Evolutionary conservation across 2,329 filamentous ascomycete genomes (phyloP).

Genomic region (Polychaeton citri): DNA sequence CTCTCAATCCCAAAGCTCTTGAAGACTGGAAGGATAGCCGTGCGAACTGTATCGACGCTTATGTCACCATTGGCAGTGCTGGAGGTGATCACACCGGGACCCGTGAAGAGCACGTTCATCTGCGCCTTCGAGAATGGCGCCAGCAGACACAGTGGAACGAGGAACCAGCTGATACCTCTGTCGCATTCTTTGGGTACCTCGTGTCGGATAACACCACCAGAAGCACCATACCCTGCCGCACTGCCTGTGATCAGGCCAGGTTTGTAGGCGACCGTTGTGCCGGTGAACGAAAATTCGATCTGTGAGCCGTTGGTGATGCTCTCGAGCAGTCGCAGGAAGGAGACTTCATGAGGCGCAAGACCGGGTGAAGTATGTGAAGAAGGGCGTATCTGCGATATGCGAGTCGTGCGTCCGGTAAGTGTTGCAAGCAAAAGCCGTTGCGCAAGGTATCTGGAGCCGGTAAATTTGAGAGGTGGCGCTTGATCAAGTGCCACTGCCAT

Average conservation of each 20-base stretch:
- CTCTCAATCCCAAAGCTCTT: conserved; percentile 81
- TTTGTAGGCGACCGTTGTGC: conserved; percentile 82
- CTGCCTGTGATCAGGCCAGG: conserved; percentile 86
- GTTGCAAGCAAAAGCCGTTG: conserved; percentile 81
- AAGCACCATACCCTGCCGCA: conserved; percentile 59
- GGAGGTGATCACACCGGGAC: conserved; percentile 83
- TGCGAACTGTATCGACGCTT: conserved; percentile 84
- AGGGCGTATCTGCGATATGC: conserved; percentile 87
- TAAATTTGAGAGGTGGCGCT: conserved; percentile 41
- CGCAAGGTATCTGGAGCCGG: conserved; percentile 68
- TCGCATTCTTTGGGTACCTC: conserved; percentile 62
- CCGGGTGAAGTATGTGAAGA: conserved; percentile 76
- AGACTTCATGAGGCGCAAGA: conserved; percentile 84
- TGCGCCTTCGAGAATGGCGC: conserved; percentile 87
- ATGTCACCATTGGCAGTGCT: conserved; percentile 75
- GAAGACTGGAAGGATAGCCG: conserved; percentile 80
- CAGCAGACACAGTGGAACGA: conserved; percentile 76
- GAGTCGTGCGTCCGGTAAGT: conserved; percentile 74
- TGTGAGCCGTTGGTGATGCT: conserved; percentile 87
- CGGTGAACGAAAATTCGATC: conserved; percentile 92
- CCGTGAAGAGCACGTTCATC: conserved; percentile 80
- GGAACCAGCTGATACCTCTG: conserved; percentile 79
- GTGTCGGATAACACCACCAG: conserved; percentile 66
- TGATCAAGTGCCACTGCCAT: conserved; percentile 15
- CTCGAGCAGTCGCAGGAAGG: conserved; percentile 88